Evolutionary conservation across 2,329 filamentous ascomycete genomes (phyloP), one percentile per base, ranked within the genome.

Genomic region (Chaetomiaceae sp.): DNA sequence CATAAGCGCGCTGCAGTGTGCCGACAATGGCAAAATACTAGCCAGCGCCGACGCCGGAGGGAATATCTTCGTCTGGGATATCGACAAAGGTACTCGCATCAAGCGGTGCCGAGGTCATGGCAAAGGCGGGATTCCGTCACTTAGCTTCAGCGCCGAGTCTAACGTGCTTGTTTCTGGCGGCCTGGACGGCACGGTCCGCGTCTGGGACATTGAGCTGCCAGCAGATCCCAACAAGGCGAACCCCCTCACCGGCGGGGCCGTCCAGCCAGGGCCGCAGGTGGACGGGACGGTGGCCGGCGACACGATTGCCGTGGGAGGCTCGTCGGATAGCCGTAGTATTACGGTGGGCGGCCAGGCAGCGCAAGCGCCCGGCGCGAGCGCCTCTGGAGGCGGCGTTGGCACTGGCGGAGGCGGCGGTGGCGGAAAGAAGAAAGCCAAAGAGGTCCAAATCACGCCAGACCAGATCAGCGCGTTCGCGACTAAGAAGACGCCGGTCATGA

Each of bases 381-480:
- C 67, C 13, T 40, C 65, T 38, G 63, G 66, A 58, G 69, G 64
- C 46, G 64, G 73, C 41, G 60, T 63, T 16, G 65, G 66, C 5
- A 55, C 63, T 2, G 45, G 61, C 20, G 54, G 58, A n/a, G 64
- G 64, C 38, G 58, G 71, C 42, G 58, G 71, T 14, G 65, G 64
- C 2, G 67, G 70, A 30, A 85, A 85, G 78, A 95, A 95, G 74
- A 89, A 89, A 69, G 82, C 81, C 51, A 96, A 96, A 69, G 92
- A 96, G 64, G 89, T 90, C 4, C 89, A 89, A 64, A 87, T 96
- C 40, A 91, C 87, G 0, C 86, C 90, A 0, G 94, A 99, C 66
- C 94, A 97, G 71, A 95, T 99, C 71, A 90, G 84, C 59, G 91
- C 89, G 1, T 97, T 96, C 67, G 85, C 90, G 0, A 97, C 94